Evolutionary conservation across 2,329 filamentous ascomycete species (phyloP), one percentile per base, ranked within the genome.

Genomic region (Scopulariopsis brevicaulis): DNA sequence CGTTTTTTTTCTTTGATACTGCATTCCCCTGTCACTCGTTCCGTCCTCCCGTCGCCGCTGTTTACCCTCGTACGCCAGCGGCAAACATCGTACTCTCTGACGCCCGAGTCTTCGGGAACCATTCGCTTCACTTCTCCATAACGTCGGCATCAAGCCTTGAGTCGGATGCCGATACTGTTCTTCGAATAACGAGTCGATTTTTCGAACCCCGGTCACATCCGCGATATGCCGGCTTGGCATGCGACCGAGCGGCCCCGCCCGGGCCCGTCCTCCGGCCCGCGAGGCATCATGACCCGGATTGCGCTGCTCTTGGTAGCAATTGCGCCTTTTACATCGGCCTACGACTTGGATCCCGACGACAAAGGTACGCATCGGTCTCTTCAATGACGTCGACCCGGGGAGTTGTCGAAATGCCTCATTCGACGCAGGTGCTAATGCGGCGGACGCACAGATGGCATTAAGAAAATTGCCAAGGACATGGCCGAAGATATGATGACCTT

Each of bases 401-500:
- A 15, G 3, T 46, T 7, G 14, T 46, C 40, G 18, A 22, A 40
- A 40, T 40, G 37, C 5, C 37, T 18, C 46, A 11, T 12, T 22
- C 12, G 20, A 11, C 24, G 12, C 46, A 50, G 6, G 11, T 22
- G 43, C 34, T 58, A 53, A 58, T 35, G 20, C 56, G 25, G 22
- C 15, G 15, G 22, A 20, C 50, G 32, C 58, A 28, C 60, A 83
- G 80, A 74, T 51, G 82, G 79, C 1, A 67, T 83, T 60, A 77
- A 71, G 59, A 65, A 69, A 43, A 71, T 78, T 12, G 73, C 81
- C 15, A 77, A 75, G 60, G 69, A 74, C 53, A 76, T 83, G 68
- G 73, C 79, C 1, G 69, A 73, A 50, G 79, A 82, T 63, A 71
- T 83, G 67, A 63, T 74, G 56, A 64, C 67, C 7, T 73, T 70